A percentile compares a stretch with the other conserved stretches of the same genome.
Conservation (phyloP, 306 rosid genomes). For the Quillaja saponaria region DNA sequence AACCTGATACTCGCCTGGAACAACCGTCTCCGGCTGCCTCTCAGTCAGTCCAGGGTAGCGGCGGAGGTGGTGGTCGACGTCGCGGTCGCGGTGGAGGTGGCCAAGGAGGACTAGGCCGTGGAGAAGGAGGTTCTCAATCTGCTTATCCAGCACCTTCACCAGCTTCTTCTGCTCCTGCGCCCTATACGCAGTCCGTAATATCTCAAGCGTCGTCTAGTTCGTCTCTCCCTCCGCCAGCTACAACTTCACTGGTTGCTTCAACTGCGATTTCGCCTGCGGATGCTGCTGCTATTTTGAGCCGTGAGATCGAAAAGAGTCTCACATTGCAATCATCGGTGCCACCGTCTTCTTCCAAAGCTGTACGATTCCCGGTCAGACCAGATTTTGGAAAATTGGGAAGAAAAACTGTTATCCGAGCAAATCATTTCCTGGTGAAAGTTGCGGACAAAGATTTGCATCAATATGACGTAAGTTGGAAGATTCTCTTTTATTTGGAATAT, state of each 20-base stretch:
- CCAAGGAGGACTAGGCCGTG: slow-evolving; percentile 21
- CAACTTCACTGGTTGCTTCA: background rate
- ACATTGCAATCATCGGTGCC: slow-evolving; percentile 32
- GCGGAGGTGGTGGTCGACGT: slow-evolving; percentile 10
- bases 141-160: background rate
- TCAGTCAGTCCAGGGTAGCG: background rate
- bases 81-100: slow-evolving; percentile 24
- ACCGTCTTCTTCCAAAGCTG: slow-evolving; percentile 49
- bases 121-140: background rate
- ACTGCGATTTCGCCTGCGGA: background rate
- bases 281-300: background rate
- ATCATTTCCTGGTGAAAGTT: slow-evolving; percentile 55
- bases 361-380: slow-evolving; percentile 41
- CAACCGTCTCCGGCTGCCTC: slow-evolving; percentile 23
- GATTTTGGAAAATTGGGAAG: slow-evolving; percentile 39
- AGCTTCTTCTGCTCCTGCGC: background rate
- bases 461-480: slow-evolving; percentile 64
- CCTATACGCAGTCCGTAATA: background rate
- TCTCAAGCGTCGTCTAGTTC: slow-evolving; percentile 10
- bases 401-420: slow-evolving; percentile 42
- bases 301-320: slow-evolving; percentile 19
- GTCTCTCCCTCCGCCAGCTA: background rate
- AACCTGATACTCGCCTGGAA: background rate
- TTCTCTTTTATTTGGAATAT: too few species aligned
- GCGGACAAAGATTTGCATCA: slow-evolving; percentile 44